phyloP scores from a whole-genome alignment of 495 filamentous ascomycete species.

The Copromyces sp. region DNA sequence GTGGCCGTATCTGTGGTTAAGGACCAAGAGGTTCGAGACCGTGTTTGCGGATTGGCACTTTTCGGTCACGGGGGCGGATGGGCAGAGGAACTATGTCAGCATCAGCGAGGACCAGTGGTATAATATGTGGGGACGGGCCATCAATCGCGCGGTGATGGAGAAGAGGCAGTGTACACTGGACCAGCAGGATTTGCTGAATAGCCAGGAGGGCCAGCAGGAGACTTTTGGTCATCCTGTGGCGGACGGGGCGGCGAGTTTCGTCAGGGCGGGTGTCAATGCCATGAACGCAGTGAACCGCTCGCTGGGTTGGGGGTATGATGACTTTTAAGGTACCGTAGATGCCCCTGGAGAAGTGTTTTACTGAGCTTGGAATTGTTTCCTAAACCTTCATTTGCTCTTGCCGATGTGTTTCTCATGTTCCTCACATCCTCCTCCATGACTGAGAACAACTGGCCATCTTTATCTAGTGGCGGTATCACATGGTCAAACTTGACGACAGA shows the following conservation, averaged over 20 bases:
- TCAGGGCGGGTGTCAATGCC: slow-evolving; percentile 29
- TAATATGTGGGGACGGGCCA: slow-evolving; percentile 36
- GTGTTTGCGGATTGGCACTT: slow-evolving; percentile 44
- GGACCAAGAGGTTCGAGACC: slow-evolving; percentile 52
- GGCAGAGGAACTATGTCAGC: slow-evolving; percentile 31
- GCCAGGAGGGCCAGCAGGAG: slow-evolving; percentile 23
- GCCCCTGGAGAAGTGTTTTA: not conserved
- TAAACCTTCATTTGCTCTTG: not conserved
- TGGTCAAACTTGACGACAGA: not conserved
- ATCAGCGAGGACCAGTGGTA: slow-evolving; percentile 39
- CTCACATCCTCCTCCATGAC: not conserved
- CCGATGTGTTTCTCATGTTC: not conserved
- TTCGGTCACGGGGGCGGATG: slow-evolving; percentile 20
- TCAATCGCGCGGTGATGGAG: slow-evolving; percentile 31
- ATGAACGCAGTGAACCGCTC: slow-evolving; percentile 37
- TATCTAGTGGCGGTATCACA: not conserved
- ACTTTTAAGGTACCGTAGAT: not conserved
- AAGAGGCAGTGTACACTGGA: slow-evolving; percentile 29
- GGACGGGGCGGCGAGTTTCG: slow-evolving; percentile 21
- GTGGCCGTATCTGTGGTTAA: slow-evolving; percentile 54
- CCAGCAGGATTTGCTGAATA: slow-evolving; percentile 29
- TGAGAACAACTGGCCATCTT: not conserved
- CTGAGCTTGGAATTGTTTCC: not conserved
- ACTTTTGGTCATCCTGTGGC: slow-evolving; percentile 14
- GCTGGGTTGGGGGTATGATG: slow-evolving; percentile 33